A percentile compares a stretch with the other conserved stretches of the same genome.
phyloP scores from a whole-genome alignment of 176 grass and related monocot species.

The Cocos nucifera region DNA sequence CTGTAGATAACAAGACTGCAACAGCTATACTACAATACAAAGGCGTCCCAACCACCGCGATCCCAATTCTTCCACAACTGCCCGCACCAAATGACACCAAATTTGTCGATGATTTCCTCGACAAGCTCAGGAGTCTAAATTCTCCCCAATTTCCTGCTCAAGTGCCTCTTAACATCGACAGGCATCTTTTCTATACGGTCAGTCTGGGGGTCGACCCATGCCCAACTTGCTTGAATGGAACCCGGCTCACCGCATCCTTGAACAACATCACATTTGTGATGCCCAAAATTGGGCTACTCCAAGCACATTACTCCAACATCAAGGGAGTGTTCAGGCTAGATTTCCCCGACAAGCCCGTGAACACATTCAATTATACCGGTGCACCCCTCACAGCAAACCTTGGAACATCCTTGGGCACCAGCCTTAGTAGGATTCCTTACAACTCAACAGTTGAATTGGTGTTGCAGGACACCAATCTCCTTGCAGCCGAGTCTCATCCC shows the following conservation, averaged over 20 bases:
- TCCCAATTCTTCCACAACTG: slow-evolving; percentile 26
- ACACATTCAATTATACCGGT: slow-evolving; percentile 27
- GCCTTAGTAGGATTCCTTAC: slow-evolving; percentile 1
- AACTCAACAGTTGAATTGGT: slow-evolving; percentile 5
- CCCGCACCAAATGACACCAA: slow-evolving; percentile 19
- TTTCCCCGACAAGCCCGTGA: slow-evolving; percentile 39
- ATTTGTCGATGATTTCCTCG: slow-evolving; percentile 32
- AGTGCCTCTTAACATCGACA: slow-evolving; percentile 39
- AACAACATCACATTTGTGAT: slow-evolving; percentile 68
- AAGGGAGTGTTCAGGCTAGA: slow-evolving; percentile 43
- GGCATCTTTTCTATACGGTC: slow-evolving; percentile 43
- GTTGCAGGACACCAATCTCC: slow-evolving; percentile 4
- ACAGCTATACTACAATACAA: slow-evolving; percentile 57
- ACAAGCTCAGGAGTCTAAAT: slow-evolving; percentile 39
- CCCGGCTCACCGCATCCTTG: slow-evolving; percentile 41
- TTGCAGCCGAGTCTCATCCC: slow-evolving; percentile 1
- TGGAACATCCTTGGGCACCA: not conserved
- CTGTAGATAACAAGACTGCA: slow-evolving; percentile 44
- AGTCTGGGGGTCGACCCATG: slow-evolving; percentile 44
- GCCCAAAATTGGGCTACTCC: slow-evolving; percentile 34
- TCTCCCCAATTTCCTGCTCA: slow-evolving; percentile 23
- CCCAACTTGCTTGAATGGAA: slow-evolving; percentile 27
- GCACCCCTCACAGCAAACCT: slow-evolving; percentile 4
- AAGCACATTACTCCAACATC: slow-evolving; percentile 37
- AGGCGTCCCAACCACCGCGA: slow-evolving; percentile 16